These are phyloP conservation scores for Oxytropis ochrocephala DNA, from an alignment of 306 rosid genomes.

Conservation along the genomic window DNA sequence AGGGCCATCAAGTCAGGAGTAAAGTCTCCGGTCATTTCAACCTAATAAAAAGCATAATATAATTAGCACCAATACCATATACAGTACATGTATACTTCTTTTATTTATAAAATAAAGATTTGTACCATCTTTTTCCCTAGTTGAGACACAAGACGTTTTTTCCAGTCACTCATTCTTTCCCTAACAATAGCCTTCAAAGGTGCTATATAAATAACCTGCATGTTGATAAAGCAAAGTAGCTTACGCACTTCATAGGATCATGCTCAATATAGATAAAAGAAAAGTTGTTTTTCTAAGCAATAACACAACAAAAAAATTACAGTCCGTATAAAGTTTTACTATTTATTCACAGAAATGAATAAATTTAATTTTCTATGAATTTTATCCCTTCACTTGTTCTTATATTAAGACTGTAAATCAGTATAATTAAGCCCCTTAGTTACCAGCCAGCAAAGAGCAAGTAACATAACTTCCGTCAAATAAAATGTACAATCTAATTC, in stretches of 20 bases:
- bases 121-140: constrained; percentile 81
- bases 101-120: neutral
- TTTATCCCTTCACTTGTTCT: neutral
- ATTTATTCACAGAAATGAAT: neutral
- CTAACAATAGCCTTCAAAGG: constrained; percentile 97
- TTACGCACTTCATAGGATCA: constrained; percentile 10
- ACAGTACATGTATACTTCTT: neutral
- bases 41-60: constrained; percentile 41
- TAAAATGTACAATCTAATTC: neutral
- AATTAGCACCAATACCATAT: constrained; percentile 15
- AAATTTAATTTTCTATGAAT: neutral
- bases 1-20: constrained; percentile 95
- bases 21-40: constrained; percentile 98
- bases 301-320: neutral
- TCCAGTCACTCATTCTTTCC: constrained; percentile 98
- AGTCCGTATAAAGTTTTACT: neutral
- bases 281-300: neutral
- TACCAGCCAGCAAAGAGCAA: neutral
- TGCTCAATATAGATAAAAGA: neutral
- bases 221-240: neutral
- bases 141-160: constrained; percentile 68
- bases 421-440: neutral
- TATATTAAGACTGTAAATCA: neutral
- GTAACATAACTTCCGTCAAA: constrained; percentile 13
- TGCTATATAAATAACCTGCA: constrained; percentile 94